A percentile compares a stretch with the other conserved stretches of the same genome.
phyloP scores from a whole-genome alignment of 495 filamentous ascomycete species.

The Penicillium egyptiacum region DNA sequence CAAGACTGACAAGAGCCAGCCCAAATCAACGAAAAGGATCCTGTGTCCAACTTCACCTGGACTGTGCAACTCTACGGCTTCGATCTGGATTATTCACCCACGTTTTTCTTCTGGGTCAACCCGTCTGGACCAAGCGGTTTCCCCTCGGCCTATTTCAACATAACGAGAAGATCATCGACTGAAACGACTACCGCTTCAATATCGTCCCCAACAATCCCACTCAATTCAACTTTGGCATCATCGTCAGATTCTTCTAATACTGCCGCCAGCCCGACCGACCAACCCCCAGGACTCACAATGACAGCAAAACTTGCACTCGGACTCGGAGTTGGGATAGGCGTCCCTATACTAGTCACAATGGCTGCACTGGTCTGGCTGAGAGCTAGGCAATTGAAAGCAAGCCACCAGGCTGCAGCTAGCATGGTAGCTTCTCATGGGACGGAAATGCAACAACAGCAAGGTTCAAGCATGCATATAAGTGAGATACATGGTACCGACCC shows the following conservation, averaged over 20 bases:
- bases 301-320: neutral
- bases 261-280: neutral
- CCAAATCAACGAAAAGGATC: neutral
- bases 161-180: neutral
- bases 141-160: neutral
- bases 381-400: neutral
- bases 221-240: neutral
- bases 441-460: neutral
- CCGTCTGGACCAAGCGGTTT: neutral
- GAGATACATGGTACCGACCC: neutral
- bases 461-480: neutral
- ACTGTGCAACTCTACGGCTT: neutral
- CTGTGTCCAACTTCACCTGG: neutral
- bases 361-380: neutral
- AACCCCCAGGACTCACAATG: neutral
- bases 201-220: no score
- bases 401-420: neutral
- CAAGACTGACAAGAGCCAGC: neutral
- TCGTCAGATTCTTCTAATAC: neutral
- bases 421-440: neutral
- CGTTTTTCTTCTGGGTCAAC: neutral
- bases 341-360: neutral
- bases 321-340: neutral
- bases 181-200: no score
- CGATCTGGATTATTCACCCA: neutral